Base-by-base conservation (phyloP, 2,329 filamentous ascomycete species). In the Fusarium brevicatenulatum region DNA sequence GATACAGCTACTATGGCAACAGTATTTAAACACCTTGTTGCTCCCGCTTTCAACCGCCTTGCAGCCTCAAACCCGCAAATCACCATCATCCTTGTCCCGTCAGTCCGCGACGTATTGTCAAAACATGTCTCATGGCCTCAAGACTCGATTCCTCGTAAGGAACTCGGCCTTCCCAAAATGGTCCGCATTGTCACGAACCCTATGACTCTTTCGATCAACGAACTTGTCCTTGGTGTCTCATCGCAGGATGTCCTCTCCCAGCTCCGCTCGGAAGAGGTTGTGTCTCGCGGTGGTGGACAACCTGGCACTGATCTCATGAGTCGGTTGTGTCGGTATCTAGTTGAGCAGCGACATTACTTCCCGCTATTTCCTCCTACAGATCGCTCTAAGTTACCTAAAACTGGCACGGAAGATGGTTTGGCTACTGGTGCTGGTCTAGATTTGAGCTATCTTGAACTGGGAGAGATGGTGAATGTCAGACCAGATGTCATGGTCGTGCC, bases 341-440 rank as follows among this genome's bases (percentile, higher is more conserved):
- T 99, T 64, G 93, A 97, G 82, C 96, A 98, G 83, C 87, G 95
- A 11, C 95, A 96, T 79, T 98, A 95, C 82, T 94, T 94, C 77
- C 96, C 96, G 0, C 83, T 98, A 2, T 98, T 95, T 78, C 96
- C 96, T 10, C 91, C 95, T 0, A 88, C 91, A 18, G 90, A 92
- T 56, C 87, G 95, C 54, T 86, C 89, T 64, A 89, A 85, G 73
- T 83, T 94, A 62, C 90, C 91, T 36, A 92, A 88, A 79, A 90
- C 90, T 2, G 91, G 90, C 2, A 89, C 88, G 4, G 86, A 84
- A 23, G 86, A 88, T 66, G 89, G 88, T 2, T 77, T 89, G 42
- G 90, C 89, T 9, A 91, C 92, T 0, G 95, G 95, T 1, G 91
- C 94, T 2, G 91, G 92, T 85, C 81, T 98, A 57, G 96, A 99